A percentile compares a stretch with the other conserved stretches of the same genome.
phyloP scores from a whole-genome alignment of 2,329 filamentous ascomycete species.

The Paraphaeosphaeria minitans region DNA sequence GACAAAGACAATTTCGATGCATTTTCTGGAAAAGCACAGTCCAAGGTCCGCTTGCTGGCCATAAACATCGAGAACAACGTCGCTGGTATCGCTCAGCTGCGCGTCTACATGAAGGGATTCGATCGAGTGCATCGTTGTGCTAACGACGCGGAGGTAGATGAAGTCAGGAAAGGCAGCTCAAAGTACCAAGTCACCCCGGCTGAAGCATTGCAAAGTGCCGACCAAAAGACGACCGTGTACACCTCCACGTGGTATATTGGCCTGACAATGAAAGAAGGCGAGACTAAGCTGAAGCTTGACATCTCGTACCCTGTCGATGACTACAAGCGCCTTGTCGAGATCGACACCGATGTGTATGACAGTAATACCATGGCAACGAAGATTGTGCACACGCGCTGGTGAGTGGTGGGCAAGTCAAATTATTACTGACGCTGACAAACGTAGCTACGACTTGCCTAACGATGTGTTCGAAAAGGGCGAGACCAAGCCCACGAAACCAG shows the following conservation, averaged over 20 bases:
- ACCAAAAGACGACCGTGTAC: conserved; percentile 63
- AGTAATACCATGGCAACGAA: conserved; percentile 57
- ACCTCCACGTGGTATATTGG: conserved; percentile 96
- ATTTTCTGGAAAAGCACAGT: conserved; percentile 93
- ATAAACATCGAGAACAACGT: conserved; percentile 77
- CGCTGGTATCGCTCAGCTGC: conserved; percentile 73
- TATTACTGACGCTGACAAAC: conserved; percentile 26
- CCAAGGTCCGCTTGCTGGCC: conserved; percentile 86
- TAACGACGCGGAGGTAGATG: conserved; percentile 64
- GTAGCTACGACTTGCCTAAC: conserved; percentile 81
- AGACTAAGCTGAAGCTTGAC: conserved; percentile 61
- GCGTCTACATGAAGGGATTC: conserved; percentile 92
- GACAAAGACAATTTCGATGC: conserved; percentile 78
- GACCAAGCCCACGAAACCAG: conserved; percentile 50
- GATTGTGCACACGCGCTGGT: conserved; percentile 86
- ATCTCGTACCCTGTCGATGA: conserved; percentile 81
- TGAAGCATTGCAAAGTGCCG: conserved; percentile 44
- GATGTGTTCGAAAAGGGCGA: conserved; percentile 89
- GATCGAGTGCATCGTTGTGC: conserved; percentile 77
- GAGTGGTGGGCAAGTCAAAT: conserved; percentile 53
- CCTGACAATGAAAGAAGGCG: conserved; percentile 73
- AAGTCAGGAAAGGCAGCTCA: conserved; percentile 66
- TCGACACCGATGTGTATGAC: conserved; percentile 50
- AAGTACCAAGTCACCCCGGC: conserved; percentile 61
- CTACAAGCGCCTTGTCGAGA: conserved; percentile 85